Conservation (phyloP, 1,284 basidiomycete genomes). For the Porogramme epimiltina region DNA sequence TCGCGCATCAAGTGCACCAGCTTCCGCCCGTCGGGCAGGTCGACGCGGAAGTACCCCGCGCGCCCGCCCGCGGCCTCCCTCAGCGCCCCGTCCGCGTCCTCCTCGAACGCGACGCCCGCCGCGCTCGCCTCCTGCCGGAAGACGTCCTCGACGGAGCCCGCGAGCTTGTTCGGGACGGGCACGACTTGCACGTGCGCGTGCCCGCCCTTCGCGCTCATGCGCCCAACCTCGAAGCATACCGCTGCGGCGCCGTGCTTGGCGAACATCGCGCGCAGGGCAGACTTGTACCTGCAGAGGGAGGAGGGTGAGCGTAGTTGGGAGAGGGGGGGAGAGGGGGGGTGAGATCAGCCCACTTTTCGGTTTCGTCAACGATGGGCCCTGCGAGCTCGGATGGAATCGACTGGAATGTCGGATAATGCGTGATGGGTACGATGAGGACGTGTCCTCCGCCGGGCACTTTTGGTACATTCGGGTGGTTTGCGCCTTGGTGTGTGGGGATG, state of each 20-base stretch:
- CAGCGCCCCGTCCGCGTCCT: slow-evolving; percentile 66
- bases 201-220: slow-evolving; percentile 83
- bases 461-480: slow-evolving; percentile 39
- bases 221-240: slow-evolving; percentile 88
- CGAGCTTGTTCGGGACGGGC: slow-evolving; percentile 71
- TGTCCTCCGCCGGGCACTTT: slow-evolving; percentile 91
- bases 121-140: slow-evolving; percentile 71
- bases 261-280: slow-evolving; percentile 72
- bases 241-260: slow-evolving; percentile 68
- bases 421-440: slow-evolving; percentile 86
- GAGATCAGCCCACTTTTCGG: slow-evolving; percentile 54
- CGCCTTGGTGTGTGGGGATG: slow-evolving; percentile 69
- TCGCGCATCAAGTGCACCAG: slow-evolving; percentile 85
- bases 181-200: slow-evolving; percentile 92
- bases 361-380: slow-evolving; percentile 77
- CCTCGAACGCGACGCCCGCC: slow-evolving; percentile 64
- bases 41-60: slow-evolving; percentile 86
- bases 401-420: slow-evolving; percentile 62
- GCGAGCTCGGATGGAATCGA: slow-evolving; percentile 75
- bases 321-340: background rate
- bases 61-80: slow-evolving; percentile 50
- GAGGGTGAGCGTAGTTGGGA: background rate
- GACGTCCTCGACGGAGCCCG: slow-evolving; percentile 64
- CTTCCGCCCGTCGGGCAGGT: slow-evolving; percentile 84
- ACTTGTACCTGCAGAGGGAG: slow-evolving; percentile 64